Evolutionary conservation across 805 yeast genomes (phyloP), one percentile per base, ranked within the genome.

Genomic region (Ogataea nitratoaversa): DNA sequence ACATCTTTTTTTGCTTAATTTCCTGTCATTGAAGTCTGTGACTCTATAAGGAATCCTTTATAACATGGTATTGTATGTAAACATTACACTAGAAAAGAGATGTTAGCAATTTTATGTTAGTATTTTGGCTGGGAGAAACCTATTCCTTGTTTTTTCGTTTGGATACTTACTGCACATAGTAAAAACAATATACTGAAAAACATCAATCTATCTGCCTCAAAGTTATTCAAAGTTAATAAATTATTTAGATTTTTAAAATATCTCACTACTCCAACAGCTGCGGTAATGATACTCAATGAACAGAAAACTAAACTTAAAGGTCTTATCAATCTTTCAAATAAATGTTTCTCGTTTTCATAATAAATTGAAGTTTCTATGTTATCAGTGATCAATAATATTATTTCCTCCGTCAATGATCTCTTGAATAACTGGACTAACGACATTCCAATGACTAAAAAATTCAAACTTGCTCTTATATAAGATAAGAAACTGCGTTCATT

Each of bases 401-500:
- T 34, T 32, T 42, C 43, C 18, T 37, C 31, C 5, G 17, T 29
- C 5, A 29, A 14, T 6, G 31, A 29, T 29, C 18, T 29, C 18
- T 29, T 29, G 11, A 29, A 29, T 14, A 29, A 29, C 11, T 29
- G 31, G 4, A 29, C 16, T 11, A 29, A 14, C 14, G 31, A 14
- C 17, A 29, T 14, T 5, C 19, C 5, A n/a, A 68, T 53, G 1
- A 72, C 57, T 13, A 70, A 54, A 38, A 69, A 64, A 30, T 67
- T 61, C 17, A 70, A 46, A 0, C 69, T 59, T 0, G 72, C 64
- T 23, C 78, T 56, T 13, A 67, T 40, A 68, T 75, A 72, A 0
- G 78, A 76, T 16, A 73, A 54, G 41, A 63, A 71, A 4, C 77
- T 68, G 30, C 78, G 56, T 44, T 73, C 78, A 44, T 72, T 73